Conservation (phyloP, 192 early-diverging fungal species). For the Backusella tarrabulga region DNA sequence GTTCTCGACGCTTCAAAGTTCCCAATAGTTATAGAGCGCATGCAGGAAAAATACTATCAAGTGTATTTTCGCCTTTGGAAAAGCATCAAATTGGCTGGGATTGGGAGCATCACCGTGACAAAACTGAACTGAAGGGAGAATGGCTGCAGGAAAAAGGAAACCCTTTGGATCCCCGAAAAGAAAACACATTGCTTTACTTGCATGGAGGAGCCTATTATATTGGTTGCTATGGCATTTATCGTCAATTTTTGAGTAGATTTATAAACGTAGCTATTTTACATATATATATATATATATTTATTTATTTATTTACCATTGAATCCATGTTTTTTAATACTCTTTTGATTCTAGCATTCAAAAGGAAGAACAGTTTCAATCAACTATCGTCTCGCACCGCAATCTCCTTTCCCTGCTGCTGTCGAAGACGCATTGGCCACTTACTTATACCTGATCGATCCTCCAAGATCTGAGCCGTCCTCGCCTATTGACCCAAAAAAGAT, state of each 20-base stretch:
- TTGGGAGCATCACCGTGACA: conserved; percentile 39
- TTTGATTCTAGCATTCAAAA: conserved; percentile 16
- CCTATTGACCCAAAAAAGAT: conserved; percentile 54
- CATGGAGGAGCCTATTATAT: conserved; percentile 76
- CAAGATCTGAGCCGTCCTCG: conserved; percentile 38
- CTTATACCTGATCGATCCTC: conserved; percentile 56
- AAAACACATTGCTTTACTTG: conserved; percentile 65
- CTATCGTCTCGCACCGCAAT: conserved; percentile 81
- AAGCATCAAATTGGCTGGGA: conserved; percentile 40
- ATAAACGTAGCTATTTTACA: conserved; percentile 36
- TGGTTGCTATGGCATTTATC: conserved; percentile 38
- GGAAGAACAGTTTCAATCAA: conserved; percentile 39
- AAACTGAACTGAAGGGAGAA: conserved; percentile 31
- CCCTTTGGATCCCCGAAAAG: conserved; percentile 21
- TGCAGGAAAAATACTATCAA: conserved; percentile 34
- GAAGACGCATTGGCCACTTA: conserved; percentile 82
- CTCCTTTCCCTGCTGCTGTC: conserved; percentile 78
- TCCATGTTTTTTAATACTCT: not conserved
- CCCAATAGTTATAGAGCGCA: conserved; percentile 30
- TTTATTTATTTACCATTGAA: not conserved
- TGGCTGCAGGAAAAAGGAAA: conserved; percentile 38
- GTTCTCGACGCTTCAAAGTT: conserved; percentile 10
- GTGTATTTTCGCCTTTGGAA: conserved; percentile 31
- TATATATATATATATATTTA: not conserved
- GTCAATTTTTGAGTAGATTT: conserved; percentile 41